A percentile compares a stretch with the other conserved stretches of the same genome.
Conservation (phyloP, 768 basidiomycete species). For the Leccinum longicurvipes region DNA sequence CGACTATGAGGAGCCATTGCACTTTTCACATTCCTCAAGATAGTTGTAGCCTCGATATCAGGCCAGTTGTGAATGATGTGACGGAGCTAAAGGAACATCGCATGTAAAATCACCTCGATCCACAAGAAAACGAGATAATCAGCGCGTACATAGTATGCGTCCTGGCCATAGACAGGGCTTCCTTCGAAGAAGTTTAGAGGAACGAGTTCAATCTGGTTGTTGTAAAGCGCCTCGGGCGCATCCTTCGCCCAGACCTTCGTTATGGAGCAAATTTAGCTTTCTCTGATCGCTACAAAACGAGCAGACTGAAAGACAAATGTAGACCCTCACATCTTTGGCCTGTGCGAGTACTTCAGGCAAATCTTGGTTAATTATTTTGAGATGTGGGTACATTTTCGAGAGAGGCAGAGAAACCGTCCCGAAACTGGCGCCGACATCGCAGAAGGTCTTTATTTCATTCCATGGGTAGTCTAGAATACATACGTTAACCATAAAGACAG, state of each 20-base stretch:
- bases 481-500: background rate
- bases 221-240: background rate
- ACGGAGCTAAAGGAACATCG: slow-evolving; percentile 17
- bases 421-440: slow-evolving; percentile 29
- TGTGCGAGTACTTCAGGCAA: slow-evolving; percentile 25
- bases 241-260: background rate
- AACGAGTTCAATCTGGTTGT: background rate
- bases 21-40: slow-evolving; percentile 27
- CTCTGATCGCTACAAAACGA: background rate
- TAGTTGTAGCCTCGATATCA: slow-evolving; percentile 29
- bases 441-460: slow-evolving; percentile 23
- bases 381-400: slow-evolving; percentile 23
- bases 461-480: slow-evolving; percentile 23
- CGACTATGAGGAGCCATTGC: slow-evolving; percentile 30
- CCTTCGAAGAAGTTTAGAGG: background rate
- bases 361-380: slow-evolving; percentile 28
- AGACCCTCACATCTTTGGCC: slow-evolving; percentile 17
- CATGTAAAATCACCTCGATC: background rate
- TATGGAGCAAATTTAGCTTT: background rate
- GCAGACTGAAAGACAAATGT: background rate
- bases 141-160: background rate
- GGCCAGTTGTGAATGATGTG: slow-evolving; percentile 37
- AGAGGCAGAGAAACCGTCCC: slow-evolving; percentile 28
- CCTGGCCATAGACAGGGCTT: background rate
- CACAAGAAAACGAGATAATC: background rate